Conservation (phyloP, 1,284 basidiomycete genomes). For the Erythrobasidium hasegawianum region DNA sequence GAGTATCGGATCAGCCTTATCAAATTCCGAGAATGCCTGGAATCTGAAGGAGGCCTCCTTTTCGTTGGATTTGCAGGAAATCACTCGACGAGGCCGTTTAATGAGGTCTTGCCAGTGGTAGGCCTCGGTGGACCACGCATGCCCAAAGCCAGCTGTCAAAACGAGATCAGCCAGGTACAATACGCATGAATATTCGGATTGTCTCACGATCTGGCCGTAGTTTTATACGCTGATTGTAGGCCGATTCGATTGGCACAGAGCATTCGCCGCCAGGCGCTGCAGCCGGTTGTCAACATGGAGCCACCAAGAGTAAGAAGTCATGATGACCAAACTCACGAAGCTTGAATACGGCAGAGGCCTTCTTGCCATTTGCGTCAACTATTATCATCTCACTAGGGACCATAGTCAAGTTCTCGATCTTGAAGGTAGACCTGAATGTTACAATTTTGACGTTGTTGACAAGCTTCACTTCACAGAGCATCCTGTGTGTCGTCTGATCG, state of each 20-base stretch:
- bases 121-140: slow-evolving; percentile 81
- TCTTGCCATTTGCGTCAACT: slow-evolving; percentile 78
- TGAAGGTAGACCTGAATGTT: slow-evolving; percentile 89
- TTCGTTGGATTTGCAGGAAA: slow-evolving; percentile 81
- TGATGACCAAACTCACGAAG: slow-evolving; percentile 58
- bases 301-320: too few species aligned
- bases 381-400: slow-evolving; percentile 91
- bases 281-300: neutral
- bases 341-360: slow-evolving; percentile 75
- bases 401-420: slow-evolving; percentile 85
- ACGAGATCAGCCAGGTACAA: neutral
- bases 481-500: slow-evolving; percentile 70
- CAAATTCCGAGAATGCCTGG: slow-evolving; percentile 84
- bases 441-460: slow-evolving; percentile 93
- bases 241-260: slow-evolving; percentile 85
- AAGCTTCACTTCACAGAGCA: slow-evolving; percentile 87
- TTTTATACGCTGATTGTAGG: slow-evolving; percentile 75
- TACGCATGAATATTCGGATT: neutral
- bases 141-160: slow-evolving; percentile 79
- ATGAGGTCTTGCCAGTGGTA: slow-evolving; percentile 87
- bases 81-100: slow-evolving; percentile 68
- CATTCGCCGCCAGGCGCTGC: slow-evolving; percentile 83
- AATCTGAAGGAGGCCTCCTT: slow-evolving; percentile 91
- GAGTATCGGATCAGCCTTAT: slow-evolving; percentile 61
- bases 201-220: slow-evolving; percentile 85